phyloP scores from a whole-genome alignment of 2,329 filamentous ascomycete genomes.

The Cladosporium velox region DNA sequence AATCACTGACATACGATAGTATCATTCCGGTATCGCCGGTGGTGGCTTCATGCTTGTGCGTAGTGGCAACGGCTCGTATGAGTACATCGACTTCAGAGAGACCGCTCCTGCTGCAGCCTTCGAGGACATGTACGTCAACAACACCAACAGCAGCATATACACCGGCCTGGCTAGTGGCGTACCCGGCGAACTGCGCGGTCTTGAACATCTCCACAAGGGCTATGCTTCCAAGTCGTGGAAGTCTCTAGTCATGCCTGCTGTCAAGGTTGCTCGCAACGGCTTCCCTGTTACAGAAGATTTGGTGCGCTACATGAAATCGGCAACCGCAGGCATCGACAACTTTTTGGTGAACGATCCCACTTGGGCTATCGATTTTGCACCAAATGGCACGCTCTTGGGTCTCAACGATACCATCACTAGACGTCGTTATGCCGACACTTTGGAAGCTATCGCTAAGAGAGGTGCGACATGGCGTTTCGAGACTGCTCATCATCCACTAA shows the following conservation, averaged over 20 bases:
- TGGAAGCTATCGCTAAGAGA: constrained; percentile 72
- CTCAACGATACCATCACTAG: constrained; percentile 78
- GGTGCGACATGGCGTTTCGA: constrained; percentile 48
- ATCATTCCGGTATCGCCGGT: constrained; percentile 71
- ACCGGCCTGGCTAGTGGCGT: constrained; percentile 55
- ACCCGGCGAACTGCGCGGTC: constrained; percentile 73
- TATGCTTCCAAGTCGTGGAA: constrained; percentile 62
- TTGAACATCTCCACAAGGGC: constrained; percentile 74
- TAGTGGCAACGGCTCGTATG: constrained; percentile 71
- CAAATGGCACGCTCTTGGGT: constrained; percentile 70
- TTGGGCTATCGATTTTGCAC: constrained; percentile 88
- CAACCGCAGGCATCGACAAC: constrained; percentile 52
- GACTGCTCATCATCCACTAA: background rate
- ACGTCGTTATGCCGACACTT: constrained; percentile 75
- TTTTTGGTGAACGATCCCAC: constrained; percentile 74
- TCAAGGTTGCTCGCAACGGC: constrained; percentile 70
- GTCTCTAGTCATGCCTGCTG: constrained; percentile 71
- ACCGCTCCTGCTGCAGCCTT: constrained; percentile 78
- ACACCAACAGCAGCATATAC: constrained; percentile 65
- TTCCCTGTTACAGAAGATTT: constrained; percentile 75
- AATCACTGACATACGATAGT: background rate
- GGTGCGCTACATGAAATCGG: constrained; percentile 68
- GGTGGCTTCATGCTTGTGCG: constrained; percentile 88
- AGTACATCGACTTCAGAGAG: constrained; percentile 88
- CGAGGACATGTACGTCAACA: constrained; percentile 81